A percentile compares a stretch with the other conserved stretches of the same genome.
phyloP scores from a whole-genome alignment of 441 rosid genomes.

The Croton setiger region DNA sequence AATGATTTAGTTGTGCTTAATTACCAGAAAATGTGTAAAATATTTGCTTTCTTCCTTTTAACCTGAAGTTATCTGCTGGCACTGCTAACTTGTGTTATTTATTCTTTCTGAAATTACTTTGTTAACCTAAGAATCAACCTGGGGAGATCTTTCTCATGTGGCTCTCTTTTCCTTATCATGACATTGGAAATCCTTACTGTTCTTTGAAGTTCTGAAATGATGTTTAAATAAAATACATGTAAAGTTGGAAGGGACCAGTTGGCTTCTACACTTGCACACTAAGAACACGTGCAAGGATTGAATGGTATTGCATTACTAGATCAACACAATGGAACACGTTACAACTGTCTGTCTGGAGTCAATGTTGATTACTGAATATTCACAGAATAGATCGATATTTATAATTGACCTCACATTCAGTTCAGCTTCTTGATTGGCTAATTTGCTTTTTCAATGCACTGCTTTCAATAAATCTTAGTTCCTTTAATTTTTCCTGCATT shows the following conservation, averaged over 20 bases:
- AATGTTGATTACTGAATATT: background rate
- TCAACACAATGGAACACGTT: background rate
- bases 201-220: background rate
- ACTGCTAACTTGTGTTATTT: background rate
- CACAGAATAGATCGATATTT: background rate
- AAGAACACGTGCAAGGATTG: background rate
- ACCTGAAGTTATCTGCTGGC: background rate
- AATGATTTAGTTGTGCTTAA: background rate
- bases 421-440: conserved; percentile 1
- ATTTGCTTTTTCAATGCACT: background rate
- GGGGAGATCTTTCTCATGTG: background rate
- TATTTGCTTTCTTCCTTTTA: background rate
- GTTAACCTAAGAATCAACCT: background rate
- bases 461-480: conserved; percentile 3
- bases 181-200: background rate
- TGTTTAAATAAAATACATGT: conserved; percentile 5
- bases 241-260: background rate
- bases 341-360: background rate
- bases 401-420: too few species aligned
- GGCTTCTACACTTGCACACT: background rate
- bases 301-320: background rate
- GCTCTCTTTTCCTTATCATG: conserved; percentile 3
- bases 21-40: background rate
- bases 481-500: background rate
- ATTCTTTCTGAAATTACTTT: conserved; percentile 3